These are phyloP conservation scores for Suhomyces wounanorum DNA, from an alignment of 1,139 yeast genomes.

Conservation along the genomic window DNA sequence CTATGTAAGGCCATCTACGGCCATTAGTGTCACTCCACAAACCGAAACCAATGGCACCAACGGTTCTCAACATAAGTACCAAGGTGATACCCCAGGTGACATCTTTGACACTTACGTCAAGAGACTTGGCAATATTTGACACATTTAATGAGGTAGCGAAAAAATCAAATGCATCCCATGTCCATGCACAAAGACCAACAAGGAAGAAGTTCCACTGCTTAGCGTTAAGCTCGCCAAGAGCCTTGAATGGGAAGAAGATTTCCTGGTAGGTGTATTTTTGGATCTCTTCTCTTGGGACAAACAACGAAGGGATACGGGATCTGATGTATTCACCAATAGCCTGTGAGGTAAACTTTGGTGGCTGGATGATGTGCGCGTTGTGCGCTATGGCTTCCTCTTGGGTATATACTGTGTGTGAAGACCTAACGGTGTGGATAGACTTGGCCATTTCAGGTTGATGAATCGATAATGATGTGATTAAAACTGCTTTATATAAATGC, in stretches of 20 bases:
- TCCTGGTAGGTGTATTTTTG: slow-evolving; percentile 30
- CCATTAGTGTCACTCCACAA: slow-evolving; percentile 40
- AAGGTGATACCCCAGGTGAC: slow-evolving; percentile 49
- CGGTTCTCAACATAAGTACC: slow-evolving; percentile 47
- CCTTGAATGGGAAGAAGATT: slow-evolving; percentile 38
- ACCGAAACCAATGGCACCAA: slow-evolving; percentile 45
- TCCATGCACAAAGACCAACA: slow-evolving; percentile 36
- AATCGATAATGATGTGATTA: background rate
- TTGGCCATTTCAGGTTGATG: slow-evolving; percentile 1
- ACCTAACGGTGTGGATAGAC: slow-evolving; percentile 7
- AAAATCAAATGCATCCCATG: slow-evolving; percentile 48
- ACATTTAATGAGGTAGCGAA: slow-evolving; percentile 41
- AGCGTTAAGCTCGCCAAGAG: slow-evolving; percentile 30
- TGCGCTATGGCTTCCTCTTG: slow-evolving; percentile 24
- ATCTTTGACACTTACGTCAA: slow-evolving; percentile 29
- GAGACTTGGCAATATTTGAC: slow-evolving; percentile 30
- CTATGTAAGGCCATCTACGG: slow-evolving; percentile 41
- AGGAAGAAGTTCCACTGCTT: slow-evolving; percentile 41
- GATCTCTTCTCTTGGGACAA: slow-evolving; percentile 35
- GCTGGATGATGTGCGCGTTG: slow-evolving; percentile 35
- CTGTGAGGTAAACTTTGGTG: slow-evolving; percentile 16
- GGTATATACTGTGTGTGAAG: slow-evolving; percentile 10
- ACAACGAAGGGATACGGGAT: slow-evolving; percentile 35
- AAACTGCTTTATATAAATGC: background rate
- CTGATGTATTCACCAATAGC: slow-evolving; percentile 29